Evolutionary conservation across 2,329 filamentous ascomycete species (phyloP).

Genomic region (Exophiala aquamarina): DNA sequence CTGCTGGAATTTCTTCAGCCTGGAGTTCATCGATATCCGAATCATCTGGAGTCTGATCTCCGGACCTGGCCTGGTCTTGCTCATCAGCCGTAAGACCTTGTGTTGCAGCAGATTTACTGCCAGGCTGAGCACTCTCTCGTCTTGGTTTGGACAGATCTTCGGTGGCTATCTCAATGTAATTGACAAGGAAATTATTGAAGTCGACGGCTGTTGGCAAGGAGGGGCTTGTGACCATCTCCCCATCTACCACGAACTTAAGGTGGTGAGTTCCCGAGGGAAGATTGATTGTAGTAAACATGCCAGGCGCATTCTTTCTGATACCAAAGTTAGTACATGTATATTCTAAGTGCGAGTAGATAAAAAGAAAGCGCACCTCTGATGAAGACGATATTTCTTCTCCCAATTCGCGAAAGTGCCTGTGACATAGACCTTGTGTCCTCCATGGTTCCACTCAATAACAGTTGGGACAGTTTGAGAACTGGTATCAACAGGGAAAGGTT

Average conservation of each 20-base stretch:
- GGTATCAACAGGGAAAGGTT: slow-evolving; percentile 58
- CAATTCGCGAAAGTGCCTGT: slow-evolving; percentile 94
- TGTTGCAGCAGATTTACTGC: slow-evolving; percentile 36
- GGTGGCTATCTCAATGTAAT: slow-evolving; percentile 91
- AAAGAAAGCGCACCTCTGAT: slow-evolving; percentile 75
- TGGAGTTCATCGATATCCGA: slow-evolving; percentile 26
- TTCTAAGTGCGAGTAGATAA: no score
- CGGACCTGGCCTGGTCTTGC: slow-evolving; percentile 20
- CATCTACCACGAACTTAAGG: slow-evolving; percentile 92
- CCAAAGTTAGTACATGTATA: no score
- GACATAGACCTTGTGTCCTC: slow-evolving; percentile 89
- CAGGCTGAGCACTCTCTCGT: slow-evolving; percentile 36
- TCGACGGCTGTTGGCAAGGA: slow-evolving; percentile 92
- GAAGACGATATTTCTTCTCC: slow-evolving; percentile 88
- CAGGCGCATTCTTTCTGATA: slow-evolving; percentile 41
- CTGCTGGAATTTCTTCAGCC: slow-evolving; percentile 53
- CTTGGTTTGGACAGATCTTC: slow-evolving; percentile 58
- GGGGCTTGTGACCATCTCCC: slow-evolving; percentile 85
- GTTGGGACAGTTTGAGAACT: slow-evolving; percentile 75
- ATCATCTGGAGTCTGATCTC: slow-evolving; percentile 37
- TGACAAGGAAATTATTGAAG: slow-evolving; percentile 96
- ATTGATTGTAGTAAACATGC: slow-evolving; percentile 74
- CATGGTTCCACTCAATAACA: slow-evolving; percentile 77
- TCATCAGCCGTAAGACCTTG: slow-evolving; percentile 46
- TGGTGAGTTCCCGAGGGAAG: slow-evolving; percentile 94